Evolutionary conservation across 108 stramenopile species (phyloP).

Genomic region (Tribonema minus): DNA sequence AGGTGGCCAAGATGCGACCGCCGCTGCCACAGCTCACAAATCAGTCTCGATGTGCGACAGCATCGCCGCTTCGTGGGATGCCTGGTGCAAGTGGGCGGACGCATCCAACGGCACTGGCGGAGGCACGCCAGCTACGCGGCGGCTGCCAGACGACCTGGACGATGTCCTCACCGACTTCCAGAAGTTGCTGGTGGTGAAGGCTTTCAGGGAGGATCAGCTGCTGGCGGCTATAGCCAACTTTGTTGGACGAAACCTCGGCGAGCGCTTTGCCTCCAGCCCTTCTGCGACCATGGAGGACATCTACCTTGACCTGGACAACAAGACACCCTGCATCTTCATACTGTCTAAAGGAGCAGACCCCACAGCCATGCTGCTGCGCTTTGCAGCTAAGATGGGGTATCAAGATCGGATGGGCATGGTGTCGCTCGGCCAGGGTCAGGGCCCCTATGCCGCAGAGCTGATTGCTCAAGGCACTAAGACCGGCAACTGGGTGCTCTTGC

Average conservation of each 20-base stretch:
- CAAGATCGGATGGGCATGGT: constrained; percentile 56
- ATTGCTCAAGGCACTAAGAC: constrained; percentile 48
- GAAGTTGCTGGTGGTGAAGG: constrained; percentile 56
- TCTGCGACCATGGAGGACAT: constrained; percentile 60
- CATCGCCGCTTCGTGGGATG: constrained; percentile 23
- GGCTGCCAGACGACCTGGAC: constrained; percentile 37
- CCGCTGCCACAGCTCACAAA: no score
- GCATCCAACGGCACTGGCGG: neutral
- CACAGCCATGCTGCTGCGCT: constrained; percentile 62
- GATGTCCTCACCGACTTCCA: constrained; percentile 31
- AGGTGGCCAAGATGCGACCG: no score
- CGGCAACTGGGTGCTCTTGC: constrained; percentile 48
- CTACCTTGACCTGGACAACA: constrained; percentile 56
- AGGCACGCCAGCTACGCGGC: neutral
- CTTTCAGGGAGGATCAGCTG: constrained; percentile 59
- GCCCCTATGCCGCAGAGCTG: constrained; percentile 56
- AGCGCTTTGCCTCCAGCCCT: constrained; percentile 48
- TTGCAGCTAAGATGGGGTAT: constrained; percentile 57
- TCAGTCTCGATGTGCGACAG: constrained; percentile 24
- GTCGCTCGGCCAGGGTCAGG: constrained; percentile 66
- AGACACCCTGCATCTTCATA: constrained; percentile 66
- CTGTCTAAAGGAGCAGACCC: constrained; percentile 64
- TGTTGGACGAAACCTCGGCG: constrained; percentile 52
- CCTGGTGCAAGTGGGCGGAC: constrained; percentile 54
- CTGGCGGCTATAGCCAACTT: constrained; percentile 44